Conservation (phyloP, 306 rosid genomes). For the Mucuna pruriens region DNA sequence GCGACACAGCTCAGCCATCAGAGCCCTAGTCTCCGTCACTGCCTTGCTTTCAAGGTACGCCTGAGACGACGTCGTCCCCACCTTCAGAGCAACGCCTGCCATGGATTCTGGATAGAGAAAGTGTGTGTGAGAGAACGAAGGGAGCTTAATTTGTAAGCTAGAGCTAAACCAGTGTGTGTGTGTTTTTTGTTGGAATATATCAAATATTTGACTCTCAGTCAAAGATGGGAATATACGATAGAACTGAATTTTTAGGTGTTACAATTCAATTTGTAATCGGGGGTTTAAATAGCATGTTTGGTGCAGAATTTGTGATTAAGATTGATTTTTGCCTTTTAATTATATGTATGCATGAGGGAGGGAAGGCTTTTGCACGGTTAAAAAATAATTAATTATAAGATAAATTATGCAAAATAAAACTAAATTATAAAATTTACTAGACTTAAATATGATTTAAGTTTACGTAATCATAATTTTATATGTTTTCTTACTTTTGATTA, state of each 20-base stretch:
- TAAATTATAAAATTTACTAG: too few species aligned
- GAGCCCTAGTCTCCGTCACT: slow-evolving; percentile 72
- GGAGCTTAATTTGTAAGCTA: slow-evolving; percentile 39
- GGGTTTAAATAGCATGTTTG: not conserved
- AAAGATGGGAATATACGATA: not conserved
- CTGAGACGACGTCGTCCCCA: slow-evolving; percentile 57
- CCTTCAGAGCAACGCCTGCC: slow-evolving; percentile 51
- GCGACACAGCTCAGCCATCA: slow-evolving; percentile 89
- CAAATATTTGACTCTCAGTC: not conserved
- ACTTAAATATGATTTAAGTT: too few species aligned
- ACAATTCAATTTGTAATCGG: not conserved
- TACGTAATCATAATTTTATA: too few species aligned
- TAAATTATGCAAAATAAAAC: too few species aligned
- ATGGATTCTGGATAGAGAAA: slow-evolving; percentile 42
- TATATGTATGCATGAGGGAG: too few species aligned
- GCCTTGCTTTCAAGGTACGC: slow-evolving; percentile 70
- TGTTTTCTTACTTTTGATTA: too few species aligned
- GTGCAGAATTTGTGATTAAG: not conserved
- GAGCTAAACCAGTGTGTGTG: not conserved
- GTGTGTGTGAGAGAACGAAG: not conserved
- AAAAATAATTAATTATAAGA: too few species aligned
- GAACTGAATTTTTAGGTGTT: not conserved
- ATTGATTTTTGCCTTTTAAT: not conserved
- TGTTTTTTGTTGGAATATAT: not conserved
- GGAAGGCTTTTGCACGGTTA: too few species aligned